Base-by-base conservation (phyloP, 2,329 filamentous ascomycete genomes). In the Monosporascus sp. region DNA sequence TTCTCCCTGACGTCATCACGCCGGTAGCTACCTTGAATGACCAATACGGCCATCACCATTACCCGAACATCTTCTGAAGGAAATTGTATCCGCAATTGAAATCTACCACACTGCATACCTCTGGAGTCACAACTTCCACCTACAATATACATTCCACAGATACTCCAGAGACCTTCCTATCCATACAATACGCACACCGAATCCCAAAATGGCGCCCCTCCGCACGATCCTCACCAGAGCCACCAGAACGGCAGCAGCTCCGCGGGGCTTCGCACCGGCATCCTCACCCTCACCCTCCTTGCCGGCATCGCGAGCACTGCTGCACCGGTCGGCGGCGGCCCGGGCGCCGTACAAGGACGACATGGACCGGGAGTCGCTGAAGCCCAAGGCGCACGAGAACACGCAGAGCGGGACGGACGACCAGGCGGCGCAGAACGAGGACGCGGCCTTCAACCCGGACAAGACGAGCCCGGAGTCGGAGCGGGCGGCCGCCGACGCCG, bases 361-460 rank as follows among this genome's bases (percentile, higher is more conserved):
- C 49, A 75, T 79, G 59, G 78, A 86, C 65, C 80, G 83, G 50
- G 78, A 86, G 57, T 77, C 77, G 3, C 77, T 95, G 36, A 81
- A 87, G 54, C 83, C 87, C 0, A 76, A 81, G 36, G 71, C 79
- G 2, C 82, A 79, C 51, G 89, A 95, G 66, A 82, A 86, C 70
- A 82, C 82, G 53, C 83, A 86, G 65, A 84, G 82, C 49, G 87
- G 83, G 3, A 82, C 81, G 0, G 89, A 87, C 61, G 76, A 85
- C 46, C 77, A 81, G 44, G 72, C 73, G 14, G 78, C 85, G 0
- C 76, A 79, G 0, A 73, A 77, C 31, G 67, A 74, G 3, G 76
- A 85, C 43, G 79, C 85, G 0, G 86, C 90, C 1, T 95, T 89
- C 70, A 79, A 90, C 65, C 82, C 85, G 0, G 70, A 76, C 52